Conservation (phyloP, 108 stramenopile species). For the Schizochytrium sp. region DNA sequence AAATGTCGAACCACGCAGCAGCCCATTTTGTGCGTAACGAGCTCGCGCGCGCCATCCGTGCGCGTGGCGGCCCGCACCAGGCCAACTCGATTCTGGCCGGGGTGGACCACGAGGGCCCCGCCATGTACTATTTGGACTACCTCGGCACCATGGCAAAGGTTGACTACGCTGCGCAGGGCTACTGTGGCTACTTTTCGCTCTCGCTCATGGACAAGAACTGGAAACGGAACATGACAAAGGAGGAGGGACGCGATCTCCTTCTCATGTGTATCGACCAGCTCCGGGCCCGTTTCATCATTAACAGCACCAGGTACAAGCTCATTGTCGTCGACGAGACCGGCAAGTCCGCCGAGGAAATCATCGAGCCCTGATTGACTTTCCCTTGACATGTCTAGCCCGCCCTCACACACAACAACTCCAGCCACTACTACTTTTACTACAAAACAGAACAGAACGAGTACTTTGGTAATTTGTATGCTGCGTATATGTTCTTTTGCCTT, state of each 20-base stretch:
- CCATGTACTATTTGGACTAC: slow-evolving; percentile 52
- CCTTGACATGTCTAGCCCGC: too few relatives aligned
- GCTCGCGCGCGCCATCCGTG: slow-evolving; percentile 38
- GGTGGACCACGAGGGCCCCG: slow-evolving; percentile 32
- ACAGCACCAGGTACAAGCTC: slow-evolving; percentile 48
- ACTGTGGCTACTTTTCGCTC: slow-evolving; percentile 43
- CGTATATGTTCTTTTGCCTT: too few relatives aligned
- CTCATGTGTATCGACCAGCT: slow-evolving; percentile 46
- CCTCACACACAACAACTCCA: too few relatives aligned
- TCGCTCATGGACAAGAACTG: slow-evolving; percentile 51
- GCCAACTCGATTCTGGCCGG: slow-evolving; percentile 53
- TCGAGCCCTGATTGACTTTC: neutral
- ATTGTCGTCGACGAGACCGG: slow-evolving; percentile 30
- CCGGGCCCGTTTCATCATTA: slow-evolving; percentile 49
- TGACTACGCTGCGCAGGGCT: slow-evolving; percentile 54
- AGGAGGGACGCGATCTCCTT: slow-evolving; percentile 42
- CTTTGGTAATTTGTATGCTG: too few relatives aligned
- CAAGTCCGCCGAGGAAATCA: neutral
- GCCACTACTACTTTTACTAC: too few relatives aligned
- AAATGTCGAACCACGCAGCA: slow-evolving; percentile 35
- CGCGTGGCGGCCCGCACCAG: slow-evolving; percentile 51
- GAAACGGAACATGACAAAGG: slow-evolving; percentile 31
- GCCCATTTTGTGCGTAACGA: slow-evolving; percentile 48
- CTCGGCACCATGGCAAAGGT: slow-evolving; percentile 47
- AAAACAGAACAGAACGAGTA: too few relatives aligned